Conservation (phyloP, 805 yeast genomes). For the Kazachstania taianensis region DNA sequence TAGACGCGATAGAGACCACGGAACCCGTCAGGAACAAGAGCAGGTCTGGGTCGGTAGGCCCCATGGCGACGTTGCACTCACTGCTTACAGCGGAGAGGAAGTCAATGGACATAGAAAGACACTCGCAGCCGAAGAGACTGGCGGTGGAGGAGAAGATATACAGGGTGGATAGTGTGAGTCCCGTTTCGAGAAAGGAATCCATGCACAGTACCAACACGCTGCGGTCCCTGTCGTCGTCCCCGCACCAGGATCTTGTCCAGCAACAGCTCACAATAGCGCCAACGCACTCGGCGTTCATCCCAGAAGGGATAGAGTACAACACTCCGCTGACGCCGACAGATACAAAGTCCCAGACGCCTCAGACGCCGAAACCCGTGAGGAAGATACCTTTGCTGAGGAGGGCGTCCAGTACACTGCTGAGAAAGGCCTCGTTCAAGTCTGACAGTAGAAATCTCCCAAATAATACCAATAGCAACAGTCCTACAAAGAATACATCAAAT, state of each 20-base stretch:
- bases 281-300: too few species aligned
- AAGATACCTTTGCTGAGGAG: slow-evolving; percentile 23
- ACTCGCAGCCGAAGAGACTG: not conserved
- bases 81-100: not conserved
- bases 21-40: not conserved
- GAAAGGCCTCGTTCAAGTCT: slow-evolving; percentile 22
- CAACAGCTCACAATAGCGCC: too few species aligned
- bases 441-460: slow-evolving; percentile 4
- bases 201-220: too few species aligned
- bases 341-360: not conserved
- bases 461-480: not conserved
- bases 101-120: not conserved
- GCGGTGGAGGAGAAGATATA: slow-evolving; percentile 1
- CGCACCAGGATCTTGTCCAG: not conserved
- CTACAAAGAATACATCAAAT: not conserved
- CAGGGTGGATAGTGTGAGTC: not conserved
- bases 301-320: too few species aligned
- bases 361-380: slow-evolving; percentile 4
- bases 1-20: not conserved
- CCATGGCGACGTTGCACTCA: too few species aligned
- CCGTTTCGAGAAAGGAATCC: not conserved
- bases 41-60: not conserved
- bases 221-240: not conserved
- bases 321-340: not conserved
- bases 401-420: slow-evolving; percentile 25